phyloP scores from a whole-genome alignment of 148 eudicot species.

The Camellia sinensis region DNA sequence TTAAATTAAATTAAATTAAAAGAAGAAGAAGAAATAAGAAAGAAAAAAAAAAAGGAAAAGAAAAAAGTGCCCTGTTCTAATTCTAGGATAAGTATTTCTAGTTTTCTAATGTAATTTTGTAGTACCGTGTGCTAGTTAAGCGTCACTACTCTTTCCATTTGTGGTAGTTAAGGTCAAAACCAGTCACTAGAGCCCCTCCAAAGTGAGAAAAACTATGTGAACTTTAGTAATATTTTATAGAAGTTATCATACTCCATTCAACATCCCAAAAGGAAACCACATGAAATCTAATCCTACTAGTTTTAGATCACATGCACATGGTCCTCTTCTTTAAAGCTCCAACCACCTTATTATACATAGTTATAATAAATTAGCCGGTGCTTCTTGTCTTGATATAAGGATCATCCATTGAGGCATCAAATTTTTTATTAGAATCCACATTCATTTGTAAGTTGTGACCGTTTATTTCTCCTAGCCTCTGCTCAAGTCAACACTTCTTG shows the following conservation, averaged over 20 bases:
- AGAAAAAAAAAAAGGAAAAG: too few species aligned
- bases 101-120: background rate
- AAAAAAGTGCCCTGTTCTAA: too few species aligned
- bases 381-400: conserved; percentile 26
- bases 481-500: background rate
- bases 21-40: too few species aligned
- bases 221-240: background rate
- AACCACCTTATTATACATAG: conserved; percentile 7
- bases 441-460: conserved; percentile 9
- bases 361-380: conserved; percentile 14
- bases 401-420: background rate
- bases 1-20: too few species aligned
- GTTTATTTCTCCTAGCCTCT: background rate
- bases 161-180: too few species aligned
- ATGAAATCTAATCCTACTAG: conserved; percentile 49
- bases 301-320: conserved; percentile 33
- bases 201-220: background rate
- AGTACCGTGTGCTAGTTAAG: background rate
- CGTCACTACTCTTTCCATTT: too few species aligned
- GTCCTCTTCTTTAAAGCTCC: conserved; percentile 8
- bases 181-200: background rate
- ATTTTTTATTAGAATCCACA: conserved; percentile 6
- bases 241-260: background rate
- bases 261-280: conserved; percentile 30
- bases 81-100: background rate